These are phyloP conservation scores for Gossypium mustelinum DNA, from an alignment of 345 rosid genomes.

Conservation along the genomic window DNA sequence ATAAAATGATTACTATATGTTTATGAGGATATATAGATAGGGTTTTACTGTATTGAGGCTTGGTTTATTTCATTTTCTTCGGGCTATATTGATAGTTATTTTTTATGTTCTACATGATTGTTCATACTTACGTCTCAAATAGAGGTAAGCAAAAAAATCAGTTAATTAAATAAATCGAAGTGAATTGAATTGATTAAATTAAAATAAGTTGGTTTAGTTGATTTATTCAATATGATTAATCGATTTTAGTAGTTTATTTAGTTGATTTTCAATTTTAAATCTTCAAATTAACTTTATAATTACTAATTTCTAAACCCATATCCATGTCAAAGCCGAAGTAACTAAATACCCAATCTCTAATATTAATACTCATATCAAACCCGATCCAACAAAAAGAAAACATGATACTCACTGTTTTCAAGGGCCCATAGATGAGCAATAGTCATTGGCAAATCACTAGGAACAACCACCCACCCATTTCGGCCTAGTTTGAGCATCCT, in stretches of 20 bases:
- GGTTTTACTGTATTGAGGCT: neutral
- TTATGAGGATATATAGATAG: neutral
- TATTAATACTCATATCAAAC: neutral
- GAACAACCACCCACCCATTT: constrained; percentile 64
- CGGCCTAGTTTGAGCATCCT: constrained; percentile 43
- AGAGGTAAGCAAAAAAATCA: neutral
- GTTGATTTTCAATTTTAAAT: too few species aligned
- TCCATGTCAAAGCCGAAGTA: too few species aligned
- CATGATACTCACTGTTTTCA: constrained; percentile 45
- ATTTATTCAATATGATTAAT: too few species aligned
- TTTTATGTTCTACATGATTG: neutral
- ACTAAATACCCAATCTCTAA: neutral
- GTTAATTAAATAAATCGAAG: too few species aligned
- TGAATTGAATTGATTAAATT: too few species aligned
- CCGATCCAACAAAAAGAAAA: neutral
- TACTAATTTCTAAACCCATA: too few species aligned
- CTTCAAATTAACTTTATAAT: too few species aligned
- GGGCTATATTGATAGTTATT: neutral
- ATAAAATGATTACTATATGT: too few species aligned
- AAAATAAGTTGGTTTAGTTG: too few species aligned
- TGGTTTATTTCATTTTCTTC: neutral
- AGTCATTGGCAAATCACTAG: constrained; percentile 55
- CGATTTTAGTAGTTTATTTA: too few species aligned
- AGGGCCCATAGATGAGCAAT: constrained; percentile 52
- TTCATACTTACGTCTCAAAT: neutral